These are phyloP conservation scores for Pseudogymnoascus sp. DNA, from an alignment of 2,329 filamentous ascomycete species.

Conservation along the genomic window DNA sequence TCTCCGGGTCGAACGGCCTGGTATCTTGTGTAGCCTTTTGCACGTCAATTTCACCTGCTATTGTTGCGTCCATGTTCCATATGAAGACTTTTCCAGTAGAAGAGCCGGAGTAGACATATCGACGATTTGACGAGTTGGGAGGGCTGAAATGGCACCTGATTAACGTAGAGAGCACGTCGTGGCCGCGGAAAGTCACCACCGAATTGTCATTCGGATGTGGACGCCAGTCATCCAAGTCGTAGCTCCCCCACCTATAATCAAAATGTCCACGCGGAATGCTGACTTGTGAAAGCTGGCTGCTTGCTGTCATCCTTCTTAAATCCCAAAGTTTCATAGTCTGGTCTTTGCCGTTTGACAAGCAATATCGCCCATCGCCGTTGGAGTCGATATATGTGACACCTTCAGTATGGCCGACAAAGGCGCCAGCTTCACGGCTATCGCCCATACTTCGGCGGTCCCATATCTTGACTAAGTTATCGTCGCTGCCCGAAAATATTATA, in stretches of 20 bases:
- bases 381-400: conserved; percentile 63
- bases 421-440: conserved; percentile 63
- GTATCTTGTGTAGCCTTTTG: conserved; percentile 58
- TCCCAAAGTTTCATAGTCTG: conserved; percentile 98
- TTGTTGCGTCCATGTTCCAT: conserved; percentile 86
- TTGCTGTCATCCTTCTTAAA: conserved; percentile 68
- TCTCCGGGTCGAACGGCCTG: conserved; percentile 41
- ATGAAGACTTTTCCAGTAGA: conserved; percentile 84
- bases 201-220: conserved; percentile 82
- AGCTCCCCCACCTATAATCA: conserved; percentile 66
- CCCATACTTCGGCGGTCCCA: conserved; percentile 94
- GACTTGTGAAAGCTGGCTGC: conserved; percentile 19
- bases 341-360: conserved; percentile 90
- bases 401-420: conserved; percentile 59
- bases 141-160: conserved; percentile 96
- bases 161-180: conserved; percentile 79
- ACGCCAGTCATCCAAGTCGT: conserved; percentile 58
- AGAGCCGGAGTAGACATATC: conserved; percentile 90
- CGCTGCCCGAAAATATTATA: conserved; percentile 90
- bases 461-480: conserved; percentile 88
- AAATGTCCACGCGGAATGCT: conserved; percentile 44
- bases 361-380: conserved; percentile 68
- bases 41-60: conserved; percentile 73
- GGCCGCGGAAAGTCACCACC: conserved; percentile 86
- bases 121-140: conserved; percentile 72